phyloP scores from a whole-genome alignment of 2,329 filamentous ascomycete genomes.

The Aspergillus sp. region DNA sequence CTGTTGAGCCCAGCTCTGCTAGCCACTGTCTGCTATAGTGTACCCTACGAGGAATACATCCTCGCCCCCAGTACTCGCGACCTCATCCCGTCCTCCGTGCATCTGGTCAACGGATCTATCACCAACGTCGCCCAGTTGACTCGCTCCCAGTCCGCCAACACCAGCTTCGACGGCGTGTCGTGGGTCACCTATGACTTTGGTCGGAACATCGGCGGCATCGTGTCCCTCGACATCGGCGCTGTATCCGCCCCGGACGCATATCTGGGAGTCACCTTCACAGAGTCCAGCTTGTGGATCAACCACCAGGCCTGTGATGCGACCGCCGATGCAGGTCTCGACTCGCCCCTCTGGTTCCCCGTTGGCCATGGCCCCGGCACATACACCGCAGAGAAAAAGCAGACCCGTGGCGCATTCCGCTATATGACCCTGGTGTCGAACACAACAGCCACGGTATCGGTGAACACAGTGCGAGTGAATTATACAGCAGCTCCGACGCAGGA shows the following conservation, averaged over 20 bases:
- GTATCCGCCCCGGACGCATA: constrained; percentile 25
- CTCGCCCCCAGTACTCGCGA: too few species aligned
- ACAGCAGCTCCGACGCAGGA: constrained; percentile 40
- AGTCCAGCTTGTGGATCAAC: constrained; percentile 50
- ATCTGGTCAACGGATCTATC: too few species aligned
- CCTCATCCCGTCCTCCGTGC: too few species aligned
- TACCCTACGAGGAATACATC: too few species aligned
- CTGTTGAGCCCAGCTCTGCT: too few species aligned
- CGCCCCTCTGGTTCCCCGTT: constrained; percentile 49
- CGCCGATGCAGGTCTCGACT: constrained; percentile 47
- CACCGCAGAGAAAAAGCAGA: constrained; percentile 40
- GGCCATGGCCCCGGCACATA: constrained; percentile 37
- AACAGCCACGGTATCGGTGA: constrained; percentile 40
- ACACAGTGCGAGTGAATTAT: constrained; percentile 40
- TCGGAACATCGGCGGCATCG: constrained; percentile 40
- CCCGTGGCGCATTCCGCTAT: constrained; percentile 48
- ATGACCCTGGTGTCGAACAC: constrained; percentile 46
- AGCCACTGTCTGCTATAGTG: too few species aligned
- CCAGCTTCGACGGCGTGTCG: constrained; percentile 23
- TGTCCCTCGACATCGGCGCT: constrained; percentile 31
- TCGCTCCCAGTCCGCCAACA: not conserved
- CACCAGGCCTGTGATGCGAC: constrained; percentile 47
- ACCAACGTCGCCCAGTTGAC: too few species aligned
- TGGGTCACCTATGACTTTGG: constrained; percentile 41
- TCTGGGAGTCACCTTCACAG: constrained; percentile 42